phyloP scores from a whole-genome alignment of 2,329 filamentous ascomycete species.

The Microsporum audouinii region DNA sequence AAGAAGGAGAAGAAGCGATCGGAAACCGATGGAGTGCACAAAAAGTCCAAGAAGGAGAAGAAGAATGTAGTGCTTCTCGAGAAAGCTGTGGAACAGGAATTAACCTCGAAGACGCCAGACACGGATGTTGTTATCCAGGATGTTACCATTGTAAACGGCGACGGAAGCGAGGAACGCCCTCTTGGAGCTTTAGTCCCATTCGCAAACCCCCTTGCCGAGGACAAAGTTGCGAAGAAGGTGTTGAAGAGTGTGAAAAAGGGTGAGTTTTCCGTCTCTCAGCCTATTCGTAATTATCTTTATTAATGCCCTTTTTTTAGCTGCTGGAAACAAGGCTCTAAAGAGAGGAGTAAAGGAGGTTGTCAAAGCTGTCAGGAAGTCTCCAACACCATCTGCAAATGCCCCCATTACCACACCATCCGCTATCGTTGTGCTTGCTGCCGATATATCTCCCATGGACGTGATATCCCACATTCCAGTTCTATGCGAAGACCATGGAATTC shows the following conservation, averaged over 20 bases:
- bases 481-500: constrained; percentile 95
- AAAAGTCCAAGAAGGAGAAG: constrained; percentile 39
- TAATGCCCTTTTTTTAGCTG: constrained; percentile 48
- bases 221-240: constrained; percentile 42
- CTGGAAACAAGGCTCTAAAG: constrained; percentile 90
- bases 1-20: constrained; percentile 34
- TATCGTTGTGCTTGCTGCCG: constrained; percentile 84
- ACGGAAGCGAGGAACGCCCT: constrained; percentile 23
- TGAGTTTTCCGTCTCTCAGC: constrained; percentile 18
- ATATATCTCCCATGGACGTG: constrained; percentile 97
- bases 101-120: constrained; percentile 27
- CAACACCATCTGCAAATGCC: constrained; percentile 54
- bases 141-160: constrained; percentile 17
- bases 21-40: constrained; percentile 37
- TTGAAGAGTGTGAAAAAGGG: constrained; percentile 43
- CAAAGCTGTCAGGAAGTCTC: constrained; percentile 91
- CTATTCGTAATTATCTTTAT: neutral
- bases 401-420: constrained; percentile 52
- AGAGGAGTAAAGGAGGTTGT: constrained; percentile 98
- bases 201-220: constrained; percentile 40
- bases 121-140: constrained; percentile 18
- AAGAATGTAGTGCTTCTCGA: constrained; percentile 30
- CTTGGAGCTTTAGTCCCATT: constrained; percentile 40
- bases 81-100: constrained; percentile 32
- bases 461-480: constrained; percentile 96